Base-by-base conservation (phyloP, 176 grass and related monocot species). In the Bonia amplexicaulis region DNA sequence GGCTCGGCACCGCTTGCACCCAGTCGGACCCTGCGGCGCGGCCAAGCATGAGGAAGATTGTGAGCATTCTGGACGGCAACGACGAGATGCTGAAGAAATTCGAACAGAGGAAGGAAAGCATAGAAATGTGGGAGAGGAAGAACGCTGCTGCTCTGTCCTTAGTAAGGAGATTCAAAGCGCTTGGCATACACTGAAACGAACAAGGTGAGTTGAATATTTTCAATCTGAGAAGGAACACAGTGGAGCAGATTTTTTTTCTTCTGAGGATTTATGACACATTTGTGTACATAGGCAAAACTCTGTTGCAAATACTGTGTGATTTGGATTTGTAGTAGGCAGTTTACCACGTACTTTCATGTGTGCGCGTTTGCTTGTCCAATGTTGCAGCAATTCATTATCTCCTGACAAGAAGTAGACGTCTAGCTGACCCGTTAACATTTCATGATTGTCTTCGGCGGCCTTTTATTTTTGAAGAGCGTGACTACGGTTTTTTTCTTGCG, bases 1-100 rank as follows among this genome's bases (percentile, higher is more conserved):
- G 82, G 89, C 87, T 97, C 14, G 92, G 90, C 48, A 80, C 91
- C 0, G 84, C 82, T 23, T 97, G 95, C 91, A 97, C 90, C 70
- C 64, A 66, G 17, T 91, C 90, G 0, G 60, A 94, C 61, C 86
- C 88, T 0, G 75, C 82, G 13, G 83, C 78, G 2, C 86, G 95
- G 54, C 95, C 95, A 57, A 84, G 76, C 80, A 97, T 93, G 86
- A 91, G 87, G 74, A 84, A 97, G 61, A 88, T 94, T 17, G 86
- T 79, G 6, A 97, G 85, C 83, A 88, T 97, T 69, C 79, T 97
- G 35, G 92, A 97, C 40, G 95, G 95, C 67, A 94, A 97, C 61
- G 90, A 94, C 41, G 90, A 91, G 54, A 37, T 88, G 53, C 65
- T 97, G 37, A 69, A 76, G 6, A 85, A 69, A 68, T 69, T 89